Evolutionary conservation across 2,329 filamentous ascomycete species (phyloP).

Genomic region (Colletotrichum orchidophilum): DNA sequence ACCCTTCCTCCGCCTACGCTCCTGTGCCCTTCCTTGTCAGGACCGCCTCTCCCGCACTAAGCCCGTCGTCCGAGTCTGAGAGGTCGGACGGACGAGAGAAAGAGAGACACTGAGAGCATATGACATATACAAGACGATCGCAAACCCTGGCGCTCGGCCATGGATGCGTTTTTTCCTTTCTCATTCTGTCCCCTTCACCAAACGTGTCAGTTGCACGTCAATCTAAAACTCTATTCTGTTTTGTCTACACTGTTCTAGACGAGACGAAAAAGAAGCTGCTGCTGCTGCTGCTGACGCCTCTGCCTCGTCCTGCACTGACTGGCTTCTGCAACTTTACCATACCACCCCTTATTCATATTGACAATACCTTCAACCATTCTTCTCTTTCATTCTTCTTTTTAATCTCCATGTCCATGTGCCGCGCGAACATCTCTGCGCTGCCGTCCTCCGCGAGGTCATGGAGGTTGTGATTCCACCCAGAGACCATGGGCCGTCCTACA

Average conservation of each 20-base stretch:
- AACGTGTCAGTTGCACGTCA: constrained; percentile 33
- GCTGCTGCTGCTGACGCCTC: background rate
- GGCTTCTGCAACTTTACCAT: background rate
- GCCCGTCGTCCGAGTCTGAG: constrained; percentile 1
- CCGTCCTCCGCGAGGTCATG: constrained; percentile 31
- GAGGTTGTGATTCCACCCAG: constrained; percentile 35
- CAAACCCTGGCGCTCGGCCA: constrained; percentile 27
- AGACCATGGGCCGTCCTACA: constrained; percentile 33
- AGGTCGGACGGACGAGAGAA: constrained; percentile 15
- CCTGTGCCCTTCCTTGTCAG: constrained; percentile 13
- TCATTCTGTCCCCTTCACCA: constrained; percentile 31
- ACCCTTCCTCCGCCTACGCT: background rate
- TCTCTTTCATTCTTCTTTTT: background rate
- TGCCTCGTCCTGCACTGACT: background rate
- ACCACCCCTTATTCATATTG: constrained; percentile 12
- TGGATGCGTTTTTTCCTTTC: constrained; percentile 10
- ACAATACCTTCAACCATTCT: constrained; percentile 2
- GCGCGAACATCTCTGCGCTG: constrained; percentile 16
- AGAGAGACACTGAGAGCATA: background rate
- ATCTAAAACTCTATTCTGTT: constrained; percentile 31
- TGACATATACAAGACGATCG: constrained; percentile 29
- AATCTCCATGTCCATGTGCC: constrained; percentile 29
- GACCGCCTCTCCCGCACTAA: constrained; percentile 26
- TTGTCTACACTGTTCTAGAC: constrained; percentile 20
- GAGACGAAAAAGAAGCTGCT: constrained; percentile 20